Evolutionary conservation across 176 grass and related monocot species (phyloP), one percentile per base, ranked within the genome.

Genomic region (Miscanthus lutarioriparius): DNA sequence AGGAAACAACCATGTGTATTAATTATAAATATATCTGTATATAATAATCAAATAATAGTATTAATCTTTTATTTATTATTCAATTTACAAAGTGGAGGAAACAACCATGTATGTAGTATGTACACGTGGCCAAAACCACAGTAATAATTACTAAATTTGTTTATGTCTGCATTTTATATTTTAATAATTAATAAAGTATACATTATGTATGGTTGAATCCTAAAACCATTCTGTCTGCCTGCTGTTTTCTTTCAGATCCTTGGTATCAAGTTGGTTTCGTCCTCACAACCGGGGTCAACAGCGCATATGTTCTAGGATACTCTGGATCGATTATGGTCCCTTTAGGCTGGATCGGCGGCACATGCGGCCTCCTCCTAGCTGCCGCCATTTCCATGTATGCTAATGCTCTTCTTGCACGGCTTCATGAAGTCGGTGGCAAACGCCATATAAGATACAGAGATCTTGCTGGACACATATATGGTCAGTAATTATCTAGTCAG

Each of bases 401-500:
- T 33, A 99, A 96, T 89, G 75, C 82, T 70, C 91, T 99, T 67
- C 80, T 99, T 59, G 93, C 93, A 10, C 77, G 81, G 4, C 93
- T 99, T 19, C 93, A 99, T 72, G 93, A 99, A 94, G 63, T 93
- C 70, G 96, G 90, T 5, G 93, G 96, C 51, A 94, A 89, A 79
- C 87, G 96, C 45, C 96, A 96, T 78, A 99, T 99, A 44, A 89
- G 96, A 92, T 99, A 99, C 93, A 90, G 96, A 86, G 96, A 99
- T 92, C 96, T 99, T 56, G 91, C 96, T 79, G 93, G 93, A 48
- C 86, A 94, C 77, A 99, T 99, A 48, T 99, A 99, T 76, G 96
- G 96, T 99, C 20, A 82, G 80, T 81, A 56, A 33, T 33, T 33
- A 33, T 2, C 25, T 53, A 35, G 8, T 44, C 43, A 44, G 0